phyloP scores from a whole-genome alignment of 306 rosid species.

The Rubus parviflorus region DNA sequence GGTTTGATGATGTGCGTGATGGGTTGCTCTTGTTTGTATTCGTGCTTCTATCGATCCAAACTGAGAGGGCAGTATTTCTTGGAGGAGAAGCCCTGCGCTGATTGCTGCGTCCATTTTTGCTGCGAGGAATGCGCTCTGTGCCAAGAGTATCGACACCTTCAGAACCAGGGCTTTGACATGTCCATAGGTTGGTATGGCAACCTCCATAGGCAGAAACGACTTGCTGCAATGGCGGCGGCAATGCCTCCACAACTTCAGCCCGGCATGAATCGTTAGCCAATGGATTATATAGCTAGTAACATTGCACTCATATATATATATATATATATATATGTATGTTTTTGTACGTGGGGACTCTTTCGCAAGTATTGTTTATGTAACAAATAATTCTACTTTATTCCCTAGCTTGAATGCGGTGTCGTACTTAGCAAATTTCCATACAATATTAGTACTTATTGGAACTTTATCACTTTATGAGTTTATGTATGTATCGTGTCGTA shows the following conservation, averaged over 20 bases:
- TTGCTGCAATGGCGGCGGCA: constrained; percentile 23
- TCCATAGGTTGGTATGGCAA: constrained; percentile 64
- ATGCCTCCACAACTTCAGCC: constrained; percentile 22
- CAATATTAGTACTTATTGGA: too few relatives aligned
- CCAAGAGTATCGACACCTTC: constrained; percentile 52
- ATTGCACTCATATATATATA: neutral
- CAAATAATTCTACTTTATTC: too few relatives aligned
- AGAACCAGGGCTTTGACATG: constrained; percentile 46
- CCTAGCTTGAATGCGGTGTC: too few relatives aligned
- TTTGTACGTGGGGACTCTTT: too few relatives aligned
- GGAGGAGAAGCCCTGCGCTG: constrained; percentile 42
- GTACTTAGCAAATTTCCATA: too few relatives aligned
- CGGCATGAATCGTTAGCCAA: constrained; percentile 29
- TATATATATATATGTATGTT: neutral
- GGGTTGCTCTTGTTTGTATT: constrained; percentile 32
- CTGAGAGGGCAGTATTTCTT: constrained; percentile 44
- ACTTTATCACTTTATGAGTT: too few relatives aligned
- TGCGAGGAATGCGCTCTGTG: constrained; percentile 48
- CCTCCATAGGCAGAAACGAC: constrained; percentile 40
- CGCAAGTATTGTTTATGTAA: too few relatives aligned
- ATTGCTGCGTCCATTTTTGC: constrained; percentile 36
- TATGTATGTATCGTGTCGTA: too few relatives aligned
- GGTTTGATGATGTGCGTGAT: constrained; percentile 26
- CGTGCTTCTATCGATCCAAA: constrained; percentile 44
- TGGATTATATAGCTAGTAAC: neutral